Base-by-base conservation (phyloP, 139 green algal genomes). In the Desmodesmus armatus region DNA sequence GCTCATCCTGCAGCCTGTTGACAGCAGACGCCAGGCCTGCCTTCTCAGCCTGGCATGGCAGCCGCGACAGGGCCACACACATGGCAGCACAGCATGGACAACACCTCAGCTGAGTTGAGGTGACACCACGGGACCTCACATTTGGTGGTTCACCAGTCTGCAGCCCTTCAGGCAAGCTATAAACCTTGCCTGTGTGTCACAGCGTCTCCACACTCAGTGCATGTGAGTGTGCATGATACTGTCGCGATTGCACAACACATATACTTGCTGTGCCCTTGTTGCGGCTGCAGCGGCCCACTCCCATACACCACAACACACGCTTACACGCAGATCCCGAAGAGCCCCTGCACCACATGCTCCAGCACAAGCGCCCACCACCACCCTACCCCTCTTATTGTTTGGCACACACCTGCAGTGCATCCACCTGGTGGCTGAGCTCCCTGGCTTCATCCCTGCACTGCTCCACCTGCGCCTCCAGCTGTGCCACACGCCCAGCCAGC, bases 1-100 rank as follows among this genome's bases (percentile, higher is more conserved):
- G 76, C 55, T 82, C 76, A 33, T 29, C 53, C 55, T 71, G 35
- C 37, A 82, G 37, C 2, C 55, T 43, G 55, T 27, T 35, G 3
- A 82, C 37, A 23, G 33, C 1, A 19, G 21, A 60, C 25, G 29
- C 25, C 76, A 82, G 55, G 1, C 35, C 44, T 27, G 55, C 19
- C n/a, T 72, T 73, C 37, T 82, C 76, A 43, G 76, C 53, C 76
- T 82, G 76, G n/a, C 23, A 82, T 35, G 7, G 2, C 55, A 82
- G 47, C 66, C 43, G 11, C 9, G 31, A 23, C 29, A 43, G 23
- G 63, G 33, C 0, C 11, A 49, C 21, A 21, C 17, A 49, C 31
- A 7, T 29, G 6, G n/a, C n/a, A 71, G 63, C 66, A 69, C 27
- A 69, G n/a, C n/a, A n/a, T n/a, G n/a, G n/a, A n/a, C n/a, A n/a